These are phyloP conservation scores for Gamarada debralockiae DNA, from an alignment of 495 filamentous ascomycete species.

Conservation along the genomic window DNA sequence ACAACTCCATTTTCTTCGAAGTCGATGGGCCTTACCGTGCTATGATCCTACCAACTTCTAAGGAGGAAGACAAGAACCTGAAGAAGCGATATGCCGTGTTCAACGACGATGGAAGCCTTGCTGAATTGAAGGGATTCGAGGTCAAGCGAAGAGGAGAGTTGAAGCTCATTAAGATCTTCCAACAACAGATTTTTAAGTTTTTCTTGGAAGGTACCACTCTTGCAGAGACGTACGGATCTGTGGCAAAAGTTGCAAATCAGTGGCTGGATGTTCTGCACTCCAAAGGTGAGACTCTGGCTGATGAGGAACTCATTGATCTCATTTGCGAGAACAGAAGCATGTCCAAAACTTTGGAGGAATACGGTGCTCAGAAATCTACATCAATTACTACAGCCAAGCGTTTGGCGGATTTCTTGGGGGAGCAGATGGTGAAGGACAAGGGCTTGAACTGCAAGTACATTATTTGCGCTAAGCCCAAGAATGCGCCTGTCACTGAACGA, in stretches of 20 bases:
- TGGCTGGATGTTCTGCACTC: slow-evolving; percentile 94
- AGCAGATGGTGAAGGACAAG: slow-evolving; percentile 99
- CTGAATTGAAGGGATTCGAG: slow-evolving; percentile 98
- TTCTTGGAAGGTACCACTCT: slow-evolving; percentile 89
- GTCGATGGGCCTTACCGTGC: slow-evolving; percentile 96
- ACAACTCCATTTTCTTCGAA: slow-evolving; percentile 99
- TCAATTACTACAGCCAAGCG: slow-evolving; percentile 98
- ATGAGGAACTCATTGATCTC: slow-evolving; percentile 96
- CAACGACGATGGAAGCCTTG: slow-evolving; percentile 93
- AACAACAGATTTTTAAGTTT: slow-evolving; percentile 98
- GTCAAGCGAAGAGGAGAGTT: slow-evolving; percentile 97
- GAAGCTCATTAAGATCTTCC: slow-evolving; percentile 99
- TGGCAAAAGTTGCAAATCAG: slow-evolving; percentile 90
- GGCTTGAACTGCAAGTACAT: slow-evolving; percentile 99
- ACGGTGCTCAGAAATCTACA: slow-evolving; percentile 91
- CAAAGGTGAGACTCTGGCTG: slow-evolving; percentile 80
- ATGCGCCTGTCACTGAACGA: slow-evolving; percentile 89
- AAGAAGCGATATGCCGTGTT: slow-evolving; percentile 99
- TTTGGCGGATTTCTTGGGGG: slow-evolving; percentile 91
- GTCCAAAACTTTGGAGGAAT: slow-evolving; percentile 93
- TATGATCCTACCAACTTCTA: slow-evolving; percentile 96
- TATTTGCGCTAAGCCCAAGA: slow-evolving; percentile 81
- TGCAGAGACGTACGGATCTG: slow-evolving; percentile 82
- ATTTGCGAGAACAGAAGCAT: slow-evolving; percentile 99
- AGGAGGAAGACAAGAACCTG: slow-evolving; percentile 98